Evolutionary conservation across 2,329 filamentous ascomycete species (phyloP).

Genomic region (Harringtonia aguacate): DNA sequence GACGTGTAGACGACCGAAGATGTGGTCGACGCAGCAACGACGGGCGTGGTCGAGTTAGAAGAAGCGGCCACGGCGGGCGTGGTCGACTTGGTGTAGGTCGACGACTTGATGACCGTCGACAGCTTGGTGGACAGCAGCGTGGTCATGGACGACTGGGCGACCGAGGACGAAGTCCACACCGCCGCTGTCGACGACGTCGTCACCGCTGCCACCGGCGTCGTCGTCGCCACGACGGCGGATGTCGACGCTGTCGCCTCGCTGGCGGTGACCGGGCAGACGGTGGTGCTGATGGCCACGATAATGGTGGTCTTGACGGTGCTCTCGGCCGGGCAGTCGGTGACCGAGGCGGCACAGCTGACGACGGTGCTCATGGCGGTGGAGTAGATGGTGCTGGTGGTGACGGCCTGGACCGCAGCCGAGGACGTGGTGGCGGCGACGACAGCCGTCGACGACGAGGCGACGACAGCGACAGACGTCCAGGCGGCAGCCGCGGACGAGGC

Average conservation of each 20-base stretch:
- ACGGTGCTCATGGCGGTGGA: conserved; percentile 27
- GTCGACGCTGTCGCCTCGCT: neutral
- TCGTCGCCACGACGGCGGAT: too few species aligned
- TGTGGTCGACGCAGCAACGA: too few species aligned
- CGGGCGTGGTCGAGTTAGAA: too few species aligned
- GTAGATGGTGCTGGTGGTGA: conserved; percentile 29
- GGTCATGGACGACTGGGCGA: too few species aligned
- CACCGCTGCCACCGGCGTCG: too few species aligned
- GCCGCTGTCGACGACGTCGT: neutral
- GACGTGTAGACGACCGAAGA: too few species aligned
- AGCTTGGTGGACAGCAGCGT: too few species aligned
- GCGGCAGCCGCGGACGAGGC: too few species aligned
- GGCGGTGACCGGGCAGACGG: conserved; percentile 31
- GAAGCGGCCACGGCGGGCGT: too few species aligned
- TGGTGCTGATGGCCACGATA: conserved; percentile 27
- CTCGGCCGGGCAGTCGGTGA: conserved; percentile 26
- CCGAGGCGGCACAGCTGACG: conserved; percentile 24
- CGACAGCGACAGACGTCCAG: neutral
- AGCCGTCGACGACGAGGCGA: neutral
- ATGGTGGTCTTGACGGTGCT: conserved; percentile 24
- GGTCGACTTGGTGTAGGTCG: too few species aligned
- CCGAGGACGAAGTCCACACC: neutral
- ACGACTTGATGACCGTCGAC: too few species aligned
- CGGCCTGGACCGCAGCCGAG: neutral
- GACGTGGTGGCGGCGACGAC: neutral